Conservation (phyloP, 805 yeast genomes). For the Candida chauliodis region DNA sequence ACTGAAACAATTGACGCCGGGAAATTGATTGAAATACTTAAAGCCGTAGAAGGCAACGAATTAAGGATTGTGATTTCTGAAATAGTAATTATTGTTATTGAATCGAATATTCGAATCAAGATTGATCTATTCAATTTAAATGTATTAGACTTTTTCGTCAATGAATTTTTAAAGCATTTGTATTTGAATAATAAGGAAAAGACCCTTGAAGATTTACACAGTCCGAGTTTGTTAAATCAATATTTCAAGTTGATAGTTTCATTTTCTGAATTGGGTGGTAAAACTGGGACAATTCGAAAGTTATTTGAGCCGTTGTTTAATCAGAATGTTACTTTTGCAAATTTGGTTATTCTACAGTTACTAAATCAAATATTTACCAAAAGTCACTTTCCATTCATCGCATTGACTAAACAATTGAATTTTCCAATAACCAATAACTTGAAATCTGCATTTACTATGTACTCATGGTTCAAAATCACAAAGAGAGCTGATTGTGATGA, state of each 20-base stretch:
- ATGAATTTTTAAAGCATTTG: constrained; percentile 14
- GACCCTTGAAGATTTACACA: constrained; percentile 4
- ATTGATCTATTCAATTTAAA: constrained; percentile 17
- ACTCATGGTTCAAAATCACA: constrained; percentile 38
- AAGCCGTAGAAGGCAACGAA: constrained; percentile 20
- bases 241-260: constrained; percentile 20
- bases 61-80: constrained; percentile 28
- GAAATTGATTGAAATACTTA: constrained; percentile 15
- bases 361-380: constrained; percentile 18
- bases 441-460: constrained; percentile 29
- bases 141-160: constrained; percentile 20
- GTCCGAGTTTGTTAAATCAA: constrained; percentile 16
- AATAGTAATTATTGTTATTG: constrained; percentile 18
- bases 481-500: constrained; percentile 13
- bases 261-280: constrained; percentile 35
- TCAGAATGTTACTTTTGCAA: constrained; percentile 6
- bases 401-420: constrained; percentile 19
- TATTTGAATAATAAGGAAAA: background rate
- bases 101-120: constrained; percentile 10
- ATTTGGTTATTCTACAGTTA: constrained; percentile 19
- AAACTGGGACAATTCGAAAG: constrained; percentile 16
- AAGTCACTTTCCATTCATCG: constrained; percentile 25
- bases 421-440: constrained; percentile 11
- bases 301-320: constrained; percentile 17
- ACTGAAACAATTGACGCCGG: constrained; percentile 11